These are phyloP conservation scores for Blastobotrys buckinghamii DNA, from an alignment of 1,139 yeast genomes.

Conservation along the genomic window DNA sequence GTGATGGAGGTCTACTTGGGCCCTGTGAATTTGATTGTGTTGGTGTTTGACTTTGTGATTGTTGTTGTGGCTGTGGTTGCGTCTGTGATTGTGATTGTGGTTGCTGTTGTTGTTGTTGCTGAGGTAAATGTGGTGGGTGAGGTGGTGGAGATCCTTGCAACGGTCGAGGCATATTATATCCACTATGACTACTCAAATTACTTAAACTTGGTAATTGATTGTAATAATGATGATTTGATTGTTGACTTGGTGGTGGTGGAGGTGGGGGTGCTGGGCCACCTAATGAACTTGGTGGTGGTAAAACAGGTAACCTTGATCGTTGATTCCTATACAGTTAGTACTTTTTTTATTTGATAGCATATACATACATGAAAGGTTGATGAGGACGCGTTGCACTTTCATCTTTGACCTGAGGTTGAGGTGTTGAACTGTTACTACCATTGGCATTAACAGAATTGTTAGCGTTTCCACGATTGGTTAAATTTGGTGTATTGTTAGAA, in stretches of 20 bases:
- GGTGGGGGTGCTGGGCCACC: conserved; percentile 16
- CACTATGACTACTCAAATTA: conserved; percentile 29
- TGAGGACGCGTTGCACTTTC: conserved; percentile 13
- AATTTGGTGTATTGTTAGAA: background rate
- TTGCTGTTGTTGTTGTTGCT: conserved; percentile 6
- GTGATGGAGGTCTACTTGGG: background rate
- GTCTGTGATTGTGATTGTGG: background rate
- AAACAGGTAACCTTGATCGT: conserved; percentile 27
- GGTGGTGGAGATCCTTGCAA: conserved; percentile 15
- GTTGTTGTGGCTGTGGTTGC: conserved; percentile 1
- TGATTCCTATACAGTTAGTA: conserved; percentile 15
- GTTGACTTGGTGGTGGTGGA: conserved; percentile 13
- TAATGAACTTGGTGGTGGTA: conserved; percentile 29
- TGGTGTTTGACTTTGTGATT: background rate
- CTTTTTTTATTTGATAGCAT: background rate
- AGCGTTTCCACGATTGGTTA: background rate
- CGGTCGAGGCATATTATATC: conserved; percentile 2
- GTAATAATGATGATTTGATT: conserved; percentile 16
- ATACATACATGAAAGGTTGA: conserved; percentile 22
- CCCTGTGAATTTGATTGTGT: conserved; percentile 1
- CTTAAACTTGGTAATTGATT: conserved; percentile 28
- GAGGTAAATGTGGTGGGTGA: background rate
- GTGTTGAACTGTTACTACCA: background rate
- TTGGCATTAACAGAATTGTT: background rate
- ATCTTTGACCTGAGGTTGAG: background rate